Percentiles rank a stretch among this genome's conserved stretches.
These are phyloP conservation scores for Acanthamoeba royreba DNA, from an alignment of 208 protist genomes.

Conservation along the genomic window DNA sequence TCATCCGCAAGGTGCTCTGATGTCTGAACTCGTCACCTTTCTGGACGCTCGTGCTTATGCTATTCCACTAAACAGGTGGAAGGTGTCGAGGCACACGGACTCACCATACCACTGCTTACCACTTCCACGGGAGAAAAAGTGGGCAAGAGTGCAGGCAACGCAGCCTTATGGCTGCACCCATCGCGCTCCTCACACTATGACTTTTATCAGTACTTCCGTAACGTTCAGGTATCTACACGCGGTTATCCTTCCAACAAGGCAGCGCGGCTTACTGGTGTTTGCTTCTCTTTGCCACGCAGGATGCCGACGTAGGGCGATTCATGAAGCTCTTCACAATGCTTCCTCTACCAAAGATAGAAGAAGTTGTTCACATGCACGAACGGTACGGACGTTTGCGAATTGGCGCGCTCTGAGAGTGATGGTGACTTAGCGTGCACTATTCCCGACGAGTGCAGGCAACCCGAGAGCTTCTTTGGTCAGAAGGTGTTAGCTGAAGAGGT, in stretches of 20 bases:
- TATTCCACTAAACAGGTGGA: neutral
- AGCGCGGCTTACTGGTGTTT: neutral
- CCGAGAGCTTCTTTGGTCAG: neutral
- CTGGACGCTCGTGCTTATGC: neutral
- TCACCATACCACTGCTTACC: slow-evolving; percentile 71
- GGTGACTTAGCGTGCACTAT: neutral
- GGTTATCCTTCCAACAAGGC: neutral
- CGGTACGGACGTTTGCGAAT: too few relatives aligned
- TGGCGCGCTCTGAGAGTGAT: too few relatives aligned
- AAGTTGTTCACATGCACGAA: neutral
- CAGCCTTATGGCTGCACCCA: slow-evolving; percentile 55
- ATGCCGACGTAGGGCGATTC: neutral
- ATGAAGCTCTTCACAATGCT: neutral
- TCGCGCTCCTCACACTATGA: neutral
- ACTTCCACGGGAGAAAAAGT: slow-evolving; percentile 67
- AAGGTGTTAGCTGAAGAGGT: neutral
- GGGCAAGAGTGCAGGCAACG: slow-evolving; percentile 73
- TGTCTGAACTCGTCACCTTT: neutral
- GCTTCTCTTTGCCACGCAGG: neutral
- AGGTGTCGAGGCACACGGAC: slow-evolving; percentile 28
- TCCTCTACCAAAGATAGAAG: neutral
- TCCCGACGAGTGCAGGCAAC: neutral
- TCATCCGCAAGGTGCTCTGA: slow-evolving; percentile 43
- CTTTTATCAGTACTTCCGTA: neutral
- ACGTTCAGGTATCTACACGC: neutral